Conservation (phyloP, 306 rosid species). For the Quercus dentata region DNA sequence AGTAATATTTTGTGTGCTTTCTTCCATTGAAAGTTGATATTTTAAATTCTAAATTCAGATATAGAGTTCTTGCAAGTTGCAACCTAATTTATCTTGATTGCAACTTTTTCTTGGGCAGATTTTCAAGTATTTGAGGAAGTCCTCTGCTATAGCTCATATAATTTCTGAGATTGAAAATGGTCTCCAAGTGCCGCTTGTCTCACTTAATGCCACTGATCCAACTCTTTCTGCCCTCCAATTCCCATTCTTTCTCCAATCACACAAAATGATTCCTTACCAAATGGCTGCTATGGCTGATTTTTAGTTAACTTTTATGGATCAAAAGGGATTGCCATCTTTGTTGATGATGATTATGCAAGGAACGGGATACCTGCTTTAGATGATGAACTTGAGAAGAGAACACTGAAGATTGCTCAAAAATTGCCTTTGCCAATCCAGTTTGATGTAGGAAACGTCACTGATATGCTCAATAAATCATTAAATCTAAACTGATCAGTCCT, state of each 20-base stretch:
- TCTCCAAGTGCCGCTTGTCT: constrained; percentile 78
- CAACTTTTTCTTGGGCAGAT: constrained; percentile 42
- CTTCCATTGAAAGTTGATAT: neutral
- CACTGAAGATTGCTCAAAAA: constrained; percentile 53
- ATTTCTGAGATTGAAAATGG: constrained; percentile 76
- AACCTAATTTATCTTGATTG: constrained; percentile 20
- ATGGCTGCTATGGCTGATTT: constrained; percentile 75
- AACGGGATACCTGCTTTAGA: constrained; percentile 69
- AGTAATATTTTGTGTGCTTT: no score
- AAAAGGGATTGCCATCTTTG: constrained; percentile 67
- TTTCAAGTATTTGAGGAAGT: constrained; percentile 71
- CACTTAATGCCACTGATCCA: constrained; percentile 92
- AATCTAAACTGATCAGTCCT: constrained; percentile 57
- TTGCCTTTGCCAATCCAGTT: constrained; percentile 53
- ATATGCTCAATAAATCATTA: constrained; percentile 59
- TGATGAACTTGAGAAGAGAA: constrained; percentile 62
- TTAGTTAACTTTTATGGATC: constrained; percentile 66
- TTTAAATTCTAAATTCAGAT: constrained; percentile 16
- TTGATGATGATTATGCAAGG: constrained; percentile 86
- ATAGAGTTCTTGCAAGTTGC: constrained; percentile 20
- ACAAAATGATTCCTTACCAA: constrained; percentile 66
- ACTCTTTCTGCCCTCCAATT: constrained; percentile 84
- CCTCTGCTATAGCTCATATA: constrained; percentile 71
- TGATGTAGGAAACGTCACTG: constrained; percentile 41
- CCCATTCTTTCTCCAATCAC: constrained; percentile 63